Evolutionary conservation across 257 asterid genomes (phyloP).

Genomic region (Ocimum tenuiflorum): DNA sequence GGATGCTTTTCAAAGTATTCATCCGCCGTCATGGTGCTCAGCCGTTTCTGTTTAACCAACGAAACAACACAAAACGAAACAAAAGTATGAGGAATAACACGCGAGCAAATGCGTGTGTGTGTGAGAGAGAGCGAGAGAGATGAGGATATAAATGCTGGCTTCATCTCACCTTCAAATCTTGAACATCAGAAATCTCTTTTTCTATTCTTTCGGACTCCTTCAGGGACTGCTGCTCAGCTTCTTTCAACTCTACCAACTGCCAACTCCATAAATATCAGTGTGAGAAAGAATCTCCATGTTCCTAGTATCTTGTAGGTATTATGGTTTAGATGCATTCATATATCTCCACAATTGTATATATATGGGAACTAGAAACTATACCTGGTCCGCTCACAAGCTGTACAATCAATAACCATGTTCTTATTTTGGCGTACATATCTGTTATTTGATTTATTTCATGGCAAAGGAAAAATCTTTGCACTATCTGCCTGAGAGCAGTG

Average conservation of each 20-base stretch:
- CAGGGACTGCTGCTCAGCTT: slow-evolving; percentile 67
- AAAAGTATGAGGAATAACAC: slow-evolving; percentile 11
- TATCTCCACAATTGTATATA: neutral
- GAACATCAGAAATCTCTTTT: slow-evolving; percentile 73
- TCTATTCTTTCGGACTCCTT: slow-evolving; percentile 81
- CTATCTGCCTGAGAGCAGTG: neutral
- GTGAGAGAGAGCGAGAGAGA: neutral
- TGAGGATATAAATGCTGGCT: neutral
- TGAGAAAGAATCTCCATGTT: slow-evolving; percentile 9
- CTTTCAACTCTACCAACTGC: slow-evolving; percentile 93
- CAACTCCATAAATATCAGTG: slow-evolving; percentile 8
- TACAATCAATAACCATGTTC: neutral
- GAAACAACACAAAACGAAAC: neutral
- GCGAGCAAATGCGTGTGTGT: neutral
- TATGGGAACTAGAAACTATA: neutral
- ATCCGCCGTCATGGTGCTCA: slow-evolving; percentile 91
- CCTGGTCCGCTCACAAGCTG: neutral
- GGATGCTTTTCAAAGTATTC: slow-evolving; percentile 91
- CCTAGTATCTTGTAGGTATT: neutral
- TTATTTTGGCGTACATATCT: neutral
- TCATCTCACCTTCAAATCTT: slow-evolving; percentile 69
- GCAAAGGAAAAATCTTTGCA: neutral
- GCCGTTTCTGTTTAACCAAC: slow-evolving; percentile 49
- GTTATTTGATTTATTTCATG: neutral
- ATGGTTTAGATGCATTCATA: neutral